Percentiles rank a stretch among this genome's conserved stretches.
phyloP scores from a whole-genome alignment of 371 early-diverging fungal species.

The Batrachochytrium dendrobatidis region DNA sequence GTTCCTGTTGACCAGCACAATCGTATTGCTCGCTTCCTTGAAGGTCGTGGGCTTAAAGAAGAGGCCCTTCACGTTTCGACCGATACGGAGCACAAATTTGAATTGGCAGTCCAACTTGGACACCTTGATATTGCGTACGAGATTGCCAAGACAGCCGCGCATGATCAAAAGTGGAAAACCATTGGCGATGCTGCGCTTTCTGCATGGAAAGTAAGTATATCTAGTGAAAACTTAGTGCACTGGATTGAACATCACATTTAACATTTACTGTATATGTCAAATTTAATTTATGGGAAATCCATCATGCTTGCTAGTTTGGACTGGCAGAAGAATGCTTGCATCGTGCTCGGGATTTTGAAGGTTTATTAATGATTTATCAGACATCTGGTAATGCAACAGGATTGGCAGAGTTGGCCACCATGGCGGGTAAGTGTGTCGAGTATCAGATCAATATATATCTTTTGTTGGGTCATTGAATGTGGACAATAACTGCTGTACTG shows the following conservation, averaged over 20 bases:
- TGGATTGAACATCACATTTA: no score
- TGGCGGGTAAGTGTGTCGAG: slow-evolving; percentile 55
- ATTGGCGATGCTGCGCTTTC: slow-evolving; percentile 86
- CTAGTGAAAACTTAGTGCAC: no score
- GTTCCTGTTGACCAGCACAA: slow-evolving; percentile 83
- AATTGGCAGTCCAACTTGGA: slow-evolving; percentile 81
- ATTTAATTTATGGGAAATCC: no score
- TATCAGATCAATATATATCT: background rate
- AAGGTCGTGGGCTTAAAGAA: slow-evolving; percentile 79
- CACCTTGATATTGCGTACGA: slow-evolving; percentile 74
- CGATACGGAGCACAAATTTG: slow-evolving; percentile 91
- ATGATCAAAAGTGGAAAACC: slow-evolving; percentile 83
- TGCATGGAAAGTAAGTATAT: slow-evolving; percentile 63
- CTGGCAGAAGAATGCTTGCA: slow-evolving; percentile 85
- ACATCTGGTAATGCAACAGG: slow-evolving; percentile 76
- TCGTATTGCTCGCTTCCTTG: slow-evolving; percentile 90
- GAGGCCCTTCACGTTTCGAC: slow-evolving; percentile 87
- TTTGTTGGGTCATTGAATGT: no score
- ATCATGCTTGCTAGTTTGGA: no score
- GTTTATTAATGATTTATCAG: slow-evolving; percentile 81
- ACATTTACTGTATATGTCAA: no score
- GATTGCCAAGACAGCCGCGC: slow-evolving; percentile 75
- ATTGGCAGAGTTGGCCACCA: slow-evolving; percentile 61
- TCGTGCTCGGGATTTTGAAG: slow-evolving; percentile 82
- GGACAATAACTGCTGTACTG: no score